Evolutionary conservation across 2,329 filamentous ascomycete genomes (phyloP).

Genomic region (Colletotrichum sp.): DNA sequence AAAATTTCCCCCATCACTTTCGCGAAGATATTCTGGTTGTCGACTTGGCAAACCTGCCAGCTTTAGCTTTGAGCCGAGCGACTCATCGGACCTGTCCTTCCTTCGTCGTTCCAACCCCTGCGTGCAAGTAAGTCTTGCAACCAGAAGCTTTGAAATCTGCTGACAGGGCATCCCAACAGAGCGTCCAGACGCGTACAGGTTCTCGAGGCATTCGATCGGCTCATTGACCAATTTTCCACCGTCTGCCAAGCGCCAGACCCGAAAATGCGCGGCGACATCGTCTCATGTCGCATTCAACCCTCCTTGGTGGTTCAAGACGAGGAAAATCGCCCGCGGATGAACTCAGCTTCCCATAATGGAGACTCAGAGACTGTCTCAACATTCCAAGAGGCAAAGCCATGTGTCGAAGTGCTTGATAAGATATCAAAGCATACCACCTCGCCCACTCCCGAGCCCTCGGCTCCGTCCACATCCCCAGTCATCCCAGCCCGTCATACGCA

Average conservation of each 20-base stretch:
- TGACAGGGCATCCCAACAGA: neutral
- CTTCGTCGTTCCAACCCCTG: neutral
- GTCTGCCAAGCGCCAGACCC: neutral
- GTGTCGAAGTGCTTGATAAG: neutral
- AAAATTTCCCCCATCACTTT: neutral
- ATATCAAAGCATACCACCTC: neutral
- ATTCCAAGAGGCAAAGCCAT: neutral
- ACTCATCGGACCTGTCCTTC: neutral
- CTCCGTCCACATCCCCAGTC: neutral
- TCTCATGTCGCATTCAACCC: neutral
- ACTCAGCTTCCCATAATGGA: neutral
- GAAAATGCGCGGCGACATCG: neutral
- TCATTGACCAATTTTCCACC: neutral
- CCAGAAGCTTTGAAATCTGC: neutral
- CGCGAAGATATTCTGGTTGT: neutral
- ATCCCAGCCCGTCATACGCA: neutral
- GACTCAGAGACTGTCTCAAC: neutral
- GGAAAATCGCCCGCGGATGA: neutral
- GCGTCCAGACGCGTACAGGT: rapidly evolving
- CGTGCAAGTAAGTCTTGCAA: neutral
- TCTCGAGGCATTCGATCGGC: neutral
- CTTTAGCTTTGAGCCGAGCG: neutral
- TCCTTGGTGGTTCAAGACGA: neutral
- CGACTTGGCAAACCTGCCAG: neutral
- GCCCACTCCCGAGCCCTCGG: neutral